Percentiles rank a stretch among this genome's conserved stretches.
These are phyloP conservation scores for Nymphaea thermarum DNA, from an alignment of 164 flowering plant species.

Conservation along the genomic window DNA sequence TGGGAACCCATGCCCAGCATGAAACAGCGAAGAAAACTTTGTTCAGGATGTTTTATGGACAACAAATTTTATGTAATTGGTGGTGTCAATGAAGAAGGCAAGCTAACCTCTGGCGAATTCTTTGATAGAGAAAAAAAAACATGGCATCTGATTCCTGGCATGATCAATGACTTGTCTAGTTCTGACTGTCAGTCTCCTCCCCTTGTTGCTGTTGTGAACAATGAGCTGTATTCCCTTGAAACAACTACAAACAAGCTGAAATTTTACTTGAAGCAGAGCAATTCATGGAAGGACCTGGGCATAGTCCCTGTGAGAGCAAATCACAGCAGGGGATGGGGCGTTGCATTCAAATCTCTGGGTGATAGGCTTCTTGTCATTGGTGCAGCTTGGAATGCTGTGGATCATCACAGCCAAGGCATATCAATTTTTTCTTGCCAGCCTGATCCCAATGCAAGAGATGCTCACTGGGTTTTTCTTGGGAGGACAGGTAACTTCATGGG, in stretches of 20 bases:
- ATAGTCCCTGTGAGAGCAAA: conserved; percentile 64
- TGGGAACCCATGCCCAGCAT: conserved; percentile 60
- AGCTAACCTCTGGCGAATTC: conserved; percentile 55
- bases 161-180: conserved; percentile 31
- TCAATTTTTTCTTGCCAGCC: conserved; percentile 54
- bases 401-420: conserved; percentile 25
- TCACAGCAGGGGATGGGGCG: conserved; percentile 67
- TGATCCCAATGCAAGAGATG: conserved; percentile 16
- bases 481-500: conserved; percentile 20
- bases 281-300: conserved; percentile 62
- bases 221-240: conserved; percentile 61
- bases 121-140: conserved; percentile 30
- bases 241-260: conserved; percentile 51
- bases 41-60: conserved; percentile 75
- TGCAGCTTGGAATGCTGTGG: conserved; percentile 12
- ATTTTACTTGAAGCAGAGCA: conserved; percentile 45
- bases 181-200: conserved; percentile 36
- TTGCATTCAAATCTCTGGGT: conserved; percentile 80
- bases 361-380: conserved; percentile 63
- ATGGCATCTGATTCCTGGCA: conserved; percentile 60
- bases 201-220: conserved; percentile 71
- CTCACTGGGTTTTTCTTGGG: conserved; percentile 41
- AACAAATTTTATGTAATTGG: conserved; percentile 67
- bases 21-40: conserved; percentile 34
- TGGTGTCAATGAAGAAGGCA: conserved; percentile 34